Percentiles rank a stretch among this genome's conserved stretches.
Evolutionary conservation across 2,329 filamentous ascomycete species (phyloP).

Genomic region (Trichoderma simmonsii): DNA sequence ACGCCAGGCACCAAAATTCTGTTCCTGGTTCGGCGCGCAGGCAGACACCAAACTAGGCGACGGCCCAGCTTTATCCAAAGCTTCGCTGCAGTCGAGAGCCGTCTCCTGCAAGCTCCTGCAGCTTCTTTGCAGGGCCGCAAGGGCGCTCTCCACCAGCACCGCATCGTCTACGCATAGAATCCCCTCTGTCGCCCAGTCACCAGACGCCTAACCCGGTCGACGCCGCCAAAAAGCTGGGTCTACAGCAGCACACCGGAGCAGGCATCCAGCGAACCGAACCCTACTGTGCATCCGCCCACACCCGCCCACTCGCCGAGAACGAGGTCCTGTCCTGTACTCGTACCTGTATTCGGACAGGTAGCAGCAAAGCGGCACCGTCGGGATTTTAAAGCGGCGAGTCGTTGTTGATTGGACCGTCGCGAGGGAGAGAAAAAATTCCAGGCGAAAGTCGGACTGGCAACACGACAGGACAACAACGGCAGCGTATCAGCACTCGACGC

Average conservation of each 20-base stretch:
- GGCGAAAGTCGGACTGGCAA: not conserved
- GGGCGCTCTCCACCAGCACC: slow-evolving; percentile 4
- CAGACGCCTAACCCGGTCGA: not conserved
- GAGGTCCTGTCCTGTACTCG: not conserved
- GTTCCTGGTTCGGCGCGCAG: not conserved
- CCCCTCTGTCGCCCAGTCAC: slow-evolving; percentile 4
- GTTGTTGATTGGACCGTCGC: slow-evolving; percentile 8
- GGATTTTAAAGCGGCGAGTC: not conserved
- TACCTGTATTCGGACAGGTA: not conserved
- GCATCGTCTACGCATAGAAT: slow-evolving; percentile 6
- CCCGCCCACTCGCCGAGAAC: not conserved
- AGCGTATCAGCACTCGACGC: slow-evolving; percentile 5
- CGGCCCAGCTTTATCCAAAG: not conserved
- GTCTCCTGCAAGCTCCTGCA: slow-evolving; percentile 18
- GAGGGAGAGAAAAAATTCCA: not conserved
- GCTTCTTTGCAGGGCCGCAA: slow-evolving; percentile 14
- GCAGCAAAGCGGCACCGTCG: slow-evolving; percentile 2
- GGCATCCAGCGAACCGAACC: slow-evolving; percentile 15
- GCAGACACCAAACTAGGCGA: not conserved
- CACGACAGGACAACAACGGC: not conserved
- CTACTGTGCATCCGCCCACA: slow-evolving; percentile 10
- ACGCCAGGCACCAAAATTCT: not conserved
- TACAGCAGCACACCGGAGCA: not conserved
- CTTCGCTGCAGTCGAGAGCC: not conserved
- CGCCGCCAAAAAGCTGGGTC: slow-evolving; percentile 7